Evolutionary conservation across 2,329 filamentous ascomycete species (phyloP), one percentile per base, ranked within the genome.

Genomic region (Xylaria arbuscula): DNA sequence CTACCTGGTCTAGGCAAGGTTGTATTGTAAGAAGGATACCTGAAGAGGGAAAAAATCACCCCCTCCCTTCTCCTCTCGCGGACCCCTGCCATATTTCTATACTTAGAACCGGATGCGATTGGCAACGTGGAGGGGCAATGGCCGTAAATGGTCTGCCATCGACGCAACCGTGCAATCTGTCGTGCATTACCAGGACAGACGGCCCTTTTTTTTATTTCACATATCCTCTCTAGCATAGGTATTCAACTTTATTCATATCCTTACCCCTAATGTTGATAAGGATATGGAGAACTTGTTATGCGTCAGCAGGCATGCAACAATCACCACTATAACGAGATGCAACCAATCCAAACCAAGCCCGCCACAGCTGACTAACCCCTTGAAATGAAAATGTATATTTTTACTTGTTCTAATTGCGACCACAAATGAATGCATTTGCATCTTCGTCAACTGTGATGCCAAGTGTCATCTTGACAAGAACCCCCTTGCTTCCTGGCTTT

Each of bases 1-100:
- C 22, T 54, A 54, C 48, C 24, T 17, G 53, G 51, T 34, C 56
- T 19, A 8, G 22, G 36, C 17, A 50, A 65, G 24, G 66, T 65
- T 42, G 62, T 47, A 62, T 64, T 51, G 65, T 59, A 47, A 54
- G 53, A 57, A 66, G 38, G 36, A 34, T 32, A 24, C 34, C 48
- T 57, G 32, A 62, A 55, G 42, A 32, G 51, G 50, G 55, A 64
- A 50, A 40, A 51, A 34, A 54, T 34, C 50, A 40, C 50, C 38
- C 57, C 42, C 40, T 32, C 40, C 50, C 38, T 53, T 34, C 40
- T 50, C 8, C 17, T 55, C 42, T 50, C 24, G 54, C 38, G 10
- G 36, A 60, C 59, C 64, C 67, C 64, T 62, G 68, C 32, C 57
- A 6, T 45, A 24, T 59, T 67, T 67, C 68, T 70, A 70, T 62